Evolutionary conservation across 2,329 filamentous ascomycete genomes (phyloP).

Genomic region (Colletotrichum trifolii): DNA sequence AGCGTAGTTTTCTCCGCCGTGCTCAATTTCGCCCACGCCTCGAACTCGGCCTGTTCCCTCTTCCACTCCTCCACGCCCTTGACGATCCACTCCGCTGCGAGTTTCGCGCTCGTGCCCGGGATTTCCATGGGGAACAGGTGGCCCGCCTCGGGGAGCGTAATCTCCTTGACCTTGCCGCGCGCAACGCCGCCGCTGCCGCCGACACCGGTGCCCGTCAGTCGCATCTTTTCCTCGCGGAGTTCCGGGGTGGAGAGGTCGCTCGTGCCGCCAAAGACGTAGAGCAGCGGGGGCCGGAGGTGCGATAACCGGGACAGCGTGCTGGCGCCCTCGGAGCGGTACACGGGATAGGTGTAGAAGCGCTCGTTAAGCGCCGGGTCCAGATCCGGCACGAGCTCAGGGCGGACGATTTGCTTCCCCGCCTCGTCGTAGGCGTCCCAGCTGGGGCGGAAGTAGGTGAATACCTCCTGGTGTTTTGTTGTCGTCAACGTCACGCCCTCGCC

Average conservation of each 20-base stretch:
- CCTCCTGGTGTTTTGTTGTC: slow-evolving; percentile 90
- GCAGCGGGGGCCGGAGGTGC: slow-evolving; percentile 69
- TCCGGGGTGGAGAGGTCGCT: slow-evolving; percentile 66
- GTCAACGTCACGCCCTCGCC: slow-evolving; percentile 71
- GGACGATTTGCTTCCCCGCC: slow-evolving; percentile 51
- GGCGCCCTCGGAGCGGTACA: slow-evolving; percentile 75
- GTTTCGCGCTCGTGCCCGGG: slow-evolving; percentile 72
- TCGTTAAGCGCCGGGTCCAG: slow-evolving; percentile 53
- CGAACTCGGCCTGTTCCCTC: slow-evolving; percentile 66
- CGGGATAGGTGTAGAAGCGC: slow-evolving; percentile 56
- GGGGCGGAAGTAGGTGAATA: slow-evolving; percentile 79
- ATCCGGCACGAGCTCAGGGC: slow-evolving; percentile 57
- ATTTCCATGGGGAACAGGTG: slow-evolving; percentile 89
- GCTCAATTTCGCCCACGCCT: slow-evolving; percentile 63
- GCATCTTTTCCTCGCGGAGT: slow-evolving; percentile 66
- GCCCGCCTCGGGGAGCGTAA: slow-evolving; percentile 73
- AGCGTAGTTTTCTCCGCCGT: slow-evolving; percentile 66
- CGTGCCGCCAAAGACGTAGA: slow-evolving; percentile 75
- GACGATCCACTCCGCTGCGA: slow-evolving; percentile 67
- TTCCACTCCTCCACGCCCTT: slow-evolving; percentile 68
- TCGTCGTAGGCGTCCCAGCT: slow-evolving; percentile 59
- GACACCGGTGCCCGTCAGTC: slow-evolving; percentile 70
- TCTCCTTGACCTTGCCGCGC: slow-evolving; percentile 74
- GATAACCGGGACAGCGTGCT: slow-evolving; percentile 68
- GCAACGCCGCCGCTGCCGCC: slow-evolving; percentile 74